Evolutionary conservation across 106 monocot genomes (phyloP), one percentile per base, ranked within the genome.

Genomic region (Phalaenopsis equestris): DNA sequence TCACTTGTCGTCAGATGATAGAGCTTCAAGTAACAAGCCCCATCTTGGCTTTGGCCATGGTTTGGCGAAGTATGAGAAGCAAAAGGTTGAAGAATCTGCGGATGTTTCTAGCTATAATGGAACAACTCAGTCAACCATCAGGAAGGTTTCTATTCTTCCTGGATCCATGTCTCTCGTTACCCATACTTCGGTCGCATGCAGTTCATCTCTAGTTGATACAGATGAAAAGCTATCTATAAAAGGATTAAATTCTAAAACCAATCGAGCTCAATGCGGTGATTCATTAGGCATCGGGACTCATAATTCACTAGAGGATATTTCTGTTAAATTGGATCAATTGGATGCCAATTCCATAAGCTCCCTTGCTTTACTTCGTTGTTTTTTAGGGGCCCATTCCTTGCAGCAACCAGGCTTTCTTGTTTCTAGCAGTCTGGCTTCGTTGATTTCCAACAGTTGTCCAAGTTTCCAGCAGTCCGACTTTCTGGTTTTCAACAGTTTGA

Each of bases 21-120:
- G 80, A 56, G 49, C 65, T 77, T 36, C 83, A 19, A 90, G 82
- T 90, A 96, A 94, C 89, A 97, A 92, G 82, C 87, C 85, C 23
- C 88, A 94, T 72, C 94, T 97, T 85, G 92, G 90, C 8, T 97
- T 94, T 94, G 96, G 96, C 9, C 93, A 97, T 73, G 96, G 96
- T 37, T 78, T 97, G 79, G 94, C 94, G 0, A 97, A 97, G 80
- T 92, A 94, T 81, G 96, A 97, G 86, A 97, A 89, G 82, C 79
- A 88, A 75, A 97, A 92, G 82, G 88, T 93, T 17, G 94, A 88
- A 74, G 96, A 83, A 12, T 81, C 90, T 64, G 78, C 72, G 3
- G 93, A 90, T 46, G 46, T 58, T 38, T 48, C 76, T 75, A 67
- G 58, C 38, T 64, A 80, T 75, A 79, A 48, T 80, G 77, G 49